These are phyloP conservation scores for Dactylis glomerata DNA, from an alignment of 176 grass and related monocot genomes.

Conservation along the genomic window DNA sequence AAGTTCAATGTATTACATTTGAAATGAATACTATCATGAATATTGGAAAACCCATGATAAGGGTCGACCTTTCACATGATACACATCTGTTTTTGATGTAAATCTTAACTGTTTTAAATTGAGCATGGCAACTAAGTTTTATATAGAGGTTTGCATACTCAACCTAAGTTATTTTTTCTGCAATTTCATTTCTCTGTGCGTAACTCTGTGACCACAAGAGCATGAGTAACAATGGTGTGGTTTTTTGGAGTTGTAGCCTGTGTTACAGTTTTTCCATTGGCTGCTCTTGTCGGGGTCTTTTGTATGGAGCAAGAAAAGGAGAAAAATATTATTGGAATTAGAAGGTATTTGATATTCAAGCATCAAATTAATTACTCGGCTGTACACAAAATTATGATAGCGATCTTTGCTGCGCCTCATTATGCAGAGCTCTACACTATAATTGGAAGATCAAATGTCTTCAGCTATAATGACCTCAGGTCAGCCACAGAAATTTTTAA, in stretches of 20 bases:
- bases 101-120: neutral
- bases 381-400: neutral
- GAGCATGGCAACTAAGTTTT: neutral
- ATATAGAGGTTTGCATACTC: neutral
- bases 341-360: constrained; percentile 29
- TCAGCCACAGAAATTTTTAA: constrained; percentile 40
- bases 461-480: constrained; percentile 20
- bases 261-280: constrained; percentile 16
- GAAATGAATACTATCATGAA: too few relatives aligned
- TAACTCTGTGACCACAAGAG: neutral
- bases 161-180: constrained; percentile 18
- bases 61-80: neutral
- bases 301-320: constrained; percentile 42
- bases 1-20: neutral
- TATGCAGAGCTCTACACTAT: constrained; percentile 18
- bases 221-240: constrained; percentile 33
- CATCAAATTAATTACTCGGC: neutral
- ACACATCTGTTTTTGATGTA: neutral
- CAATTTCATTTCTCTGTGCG: constrained; percentile 67
- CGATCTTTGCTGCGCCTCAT: neutral
- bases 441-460: constrained; percentile 19
- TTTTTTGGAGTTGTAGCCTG: constrained; percentile 48
- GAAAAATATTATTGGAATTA: constrained; percentile 13
- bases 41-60: neutral
- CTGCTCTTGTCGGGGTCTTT: constrained; percentile 33